Base-by-base conservation (phyloP, 2,329 filamentous ascomycete species). In the Sporothrix phasma region DNA sequence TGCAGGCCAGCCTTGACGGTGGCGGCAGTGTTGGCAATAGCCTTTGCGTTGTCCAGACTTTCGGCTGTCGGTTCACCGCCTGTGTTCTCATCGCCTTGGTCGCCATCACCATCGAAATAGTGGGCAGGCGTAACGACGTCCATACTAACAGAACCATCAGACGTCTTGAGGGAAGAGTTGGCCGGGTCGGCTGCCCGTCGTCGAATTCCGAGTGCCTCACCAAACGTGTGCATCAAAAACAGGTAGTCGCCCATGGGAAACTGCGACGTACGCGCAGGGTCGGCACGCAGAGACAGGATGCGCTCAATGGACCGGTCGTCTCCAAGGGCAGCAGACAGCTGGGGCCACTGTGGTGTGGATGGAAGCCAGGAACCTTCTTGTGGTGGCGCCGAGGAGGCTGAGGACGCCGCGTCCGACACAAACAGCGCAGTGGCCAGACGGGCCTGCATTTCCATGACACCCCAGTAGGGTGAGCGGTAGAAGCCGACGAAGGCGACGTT, bases 241-340 rank as follows among this genome's bases (percentile, higher is more conserved):
- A 85, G 74, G 72, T 92, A 93, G 73, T 95, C 90, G 10, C 86
- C 87, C 87, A 93, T 92, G 43, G 89, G 90, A 69, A 92, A 94
- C 69, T 94, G 90, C 66, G 73, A 88, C 68, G 75, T 75, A 5
- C 77, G 80, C 10, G 26, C 37, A 0, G 74, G 79, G 69, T 82
- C 80, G 24, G 70, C 70, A 13, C 87, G 80, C 37, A 89, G 76
- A 2, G 73, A 69, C 0, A 84, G 70, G 0, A 82, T 80, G 24
- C 77, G 74, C 31, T 76, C 71, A 7, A 82, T 75, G 0, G 77
- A 80, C 19, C 73, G 72, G 63, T 83, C 81, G 0, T 73, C 69
- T 4, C 70, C 67, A 11, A 84, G 72, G 3, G 81, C 80, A 0
- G 72, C 68, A 8, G 70, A 63, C 3, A 84, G 70, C 0, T 69